Percentiles rank a stretch among this genome's conserved stretches.
Conservation (phyloP, 106 monocot species). For the Dioscorea dumetorum region DNA sequence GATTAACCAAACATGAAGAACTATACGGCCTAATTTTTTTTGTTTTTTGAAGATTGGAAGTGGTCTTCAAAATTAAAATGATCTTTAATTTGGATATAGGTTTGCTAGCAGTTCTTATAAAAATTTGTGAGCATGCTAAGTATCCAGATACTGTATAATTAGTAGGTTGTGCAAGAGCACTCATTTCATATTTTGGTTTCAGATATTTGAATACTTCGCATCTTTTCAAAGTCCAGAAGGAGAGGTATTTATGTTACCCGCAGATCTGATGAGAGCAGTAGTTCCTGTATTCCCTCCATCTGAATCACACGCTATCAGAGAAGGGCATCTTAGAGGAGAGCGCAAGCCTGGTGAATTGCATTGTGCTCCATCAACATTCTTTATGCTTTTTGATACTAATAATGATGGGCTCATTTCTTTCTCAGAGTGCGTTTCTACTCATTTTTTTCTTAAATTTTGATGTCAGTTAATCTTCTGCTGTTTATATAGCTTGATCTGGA, state of each 20-base stretch:
- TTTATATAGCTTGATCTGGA: background rate
- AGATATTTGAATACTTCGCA: slow-evolving; percentile 98
- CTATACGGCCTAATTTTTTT: background rate
- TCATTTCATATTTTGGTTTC: slow-evolving; percentile 1
- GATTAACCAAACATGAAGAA: background rate
- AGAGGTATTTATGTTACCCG: slow-evolving; percentile 73
- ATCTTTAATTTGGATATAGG: background rate
- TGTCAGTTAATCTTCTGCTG: background rate
- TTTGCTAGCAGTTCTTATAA: background rate
- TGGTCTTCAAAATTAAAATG: background rate
- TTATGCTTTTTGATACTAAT: slow-evolving; percentile 96
- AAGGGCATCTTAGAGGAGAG: slow-evolving; percentile 82
- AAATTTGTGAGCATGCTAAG: background rate
- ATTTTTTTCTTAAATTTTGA: background rate
- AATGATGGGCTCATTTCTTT: slow-evolving; percentile 93
- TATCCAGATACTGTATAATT: background rate
- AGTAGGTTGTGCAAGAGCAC: background rate
- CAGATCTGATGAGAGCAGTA: slow-evolving; percentile 91
- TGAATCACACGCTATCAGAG: slow-evolving; percentile 68
- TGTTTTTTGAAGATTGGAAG: background rate
- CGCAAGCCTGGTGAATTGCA: slow-evolving; percentile 55
- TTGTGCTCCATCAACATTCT: slow-evolving; percentile 73
- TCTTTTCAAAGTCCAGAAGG: slow-evolving; percentile 56
- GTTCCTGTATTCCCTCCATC: slow-evolving; percentile 97
- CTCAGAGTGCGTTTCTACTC: slow-evolving; percentile 53